phyloP scores from a whole-genome alignment of 495 filamentous ascomycete species.

The Cercophora scortea region DNA sequence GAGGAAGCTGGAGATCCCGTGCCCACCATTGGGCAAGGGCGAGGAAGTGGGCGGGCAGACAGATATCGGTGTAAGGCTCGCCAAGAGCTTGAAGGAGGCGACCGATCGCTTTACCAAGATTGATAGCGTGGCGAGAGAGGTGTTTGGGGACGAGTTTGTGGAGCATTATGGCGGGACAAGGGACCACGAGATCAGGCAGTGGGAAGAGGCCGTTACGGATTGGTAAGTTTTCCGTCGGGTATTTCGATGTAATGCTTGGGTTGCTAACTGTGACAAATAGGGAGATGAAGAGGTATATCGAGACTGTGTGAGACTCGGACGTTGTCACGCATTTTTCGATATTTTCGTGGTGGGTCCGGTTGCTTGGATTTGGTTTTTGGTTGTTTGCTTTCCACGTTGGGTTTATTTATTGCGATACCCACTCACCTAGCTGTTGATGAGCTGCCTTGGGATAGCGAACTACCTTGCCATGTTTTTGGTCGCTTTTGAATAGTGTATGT shows the following conservation, averaged over 20 bases:
- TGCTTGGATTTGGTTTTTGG: neutral
- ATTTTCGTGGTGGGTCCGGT: no score
- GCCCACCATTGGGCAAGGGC: conserved; percentile 77
- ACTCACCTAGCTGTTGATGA: no score
- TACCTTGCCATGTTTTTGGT: no score
- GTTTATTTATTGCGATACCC: no score
- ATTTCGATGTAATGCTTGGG: no score
- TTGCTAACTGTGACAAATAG: conserved; percentile 16
- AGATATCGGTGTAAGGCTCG: conserved; percentile 65
- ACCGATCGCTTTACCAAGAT: conserved; percentile 62
- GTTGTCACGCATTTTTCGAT: no score
- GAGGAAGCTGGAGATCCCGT: conserved; percentile 74
- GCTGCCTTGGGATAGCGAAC: no score
- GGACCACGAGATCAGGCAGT: conserved; percentile 81
- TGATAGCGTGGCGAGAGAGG: conserved; percentile 79
- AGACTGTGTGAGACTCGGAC: conserved; percentile 49
- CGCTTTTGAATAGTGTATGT: no score
- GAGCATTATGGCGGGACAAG: conserved; percentile 91
- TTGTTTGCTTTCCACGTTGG: neutral
- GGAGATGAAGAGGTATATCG: conserved; percentile 66
- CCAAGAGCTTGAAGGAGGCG: conserved; percentile 76
- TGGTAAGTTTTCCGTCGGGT: conserved; percentile 48
- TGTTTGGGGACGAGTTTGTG: conserved; percentile 91
- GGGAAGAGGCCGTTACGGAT: conserved; percentile 93
- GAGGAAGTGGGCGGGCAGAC: conserved; percentile 62